Conservation (phyloP, 116 monocot genomes). For the Posidonia oceanica region DNA sequence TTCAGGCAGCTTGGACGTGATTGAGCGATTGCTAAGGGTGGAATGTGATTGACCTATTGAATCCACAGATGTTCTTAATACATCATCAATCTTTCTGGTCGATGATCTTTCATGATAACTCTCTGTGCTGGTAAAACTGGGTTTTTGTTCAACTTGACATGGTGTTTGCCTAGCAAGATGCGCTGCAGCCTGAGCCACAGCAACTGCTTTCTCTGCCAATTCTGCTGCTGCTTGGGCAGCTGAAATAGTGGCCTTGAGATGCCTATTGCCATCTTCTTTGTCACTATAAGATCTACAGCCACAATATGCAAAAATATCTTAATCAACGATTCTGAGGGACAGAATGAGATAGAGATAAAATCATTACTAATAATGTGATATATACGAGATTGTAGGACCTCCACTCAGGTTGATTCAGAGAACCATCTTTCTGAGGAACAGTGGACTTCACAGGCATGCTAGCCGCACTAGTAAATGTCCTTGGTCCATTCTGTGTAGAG, state of each 20-base stretch:
- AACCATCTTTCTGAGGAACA: not conserved
- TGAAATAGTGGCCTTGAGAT: slow-evolving; percentile 42
- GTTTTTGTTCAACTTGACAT: not conserved
- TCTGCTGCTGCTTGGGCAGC: slow-evolving; percentile 79
- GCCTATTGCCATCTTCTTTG: not conserved
- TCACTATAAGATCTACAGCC: slow-evolving; percentile 1
- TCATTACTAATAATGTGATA: not conserved
- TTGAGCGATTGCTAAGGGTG: slow-evolving; percentile 2
- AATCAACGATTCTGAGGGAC: not conserved
- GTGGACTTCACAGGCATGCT: slow-evolving; percentile 39
- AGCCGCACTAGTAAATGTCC: slow-evolving; percentile 42
- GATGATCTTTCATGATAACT: not conserved
- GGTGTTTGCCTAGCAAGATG: slow-evolving; percentile 41
- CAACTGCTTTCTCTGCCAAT: slow-evolving; percentile 58
- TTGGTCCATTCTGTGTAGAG: slow-evolving; percentile 45
- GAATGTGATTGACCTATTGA: not conserved
- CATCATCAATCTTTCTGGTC: not conserved
- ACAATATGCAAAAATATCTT: not conserved
- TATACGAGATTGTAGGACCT: not conserved
- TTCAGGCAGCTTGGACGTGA: not conserved
- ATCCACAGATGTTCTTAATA: not conserved
- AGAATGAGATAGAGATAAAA: not conserved
- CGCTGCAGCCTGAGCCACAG: slow-evolving; percentile 67
- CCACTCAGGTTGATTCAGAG: not conserved
- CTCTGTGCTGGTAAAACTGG: not conserved